These are phyloP conservation scores for Carpinus viminea DNA, from an alignment of 306 rosid species.

Conservation along the genomic window DNA sequence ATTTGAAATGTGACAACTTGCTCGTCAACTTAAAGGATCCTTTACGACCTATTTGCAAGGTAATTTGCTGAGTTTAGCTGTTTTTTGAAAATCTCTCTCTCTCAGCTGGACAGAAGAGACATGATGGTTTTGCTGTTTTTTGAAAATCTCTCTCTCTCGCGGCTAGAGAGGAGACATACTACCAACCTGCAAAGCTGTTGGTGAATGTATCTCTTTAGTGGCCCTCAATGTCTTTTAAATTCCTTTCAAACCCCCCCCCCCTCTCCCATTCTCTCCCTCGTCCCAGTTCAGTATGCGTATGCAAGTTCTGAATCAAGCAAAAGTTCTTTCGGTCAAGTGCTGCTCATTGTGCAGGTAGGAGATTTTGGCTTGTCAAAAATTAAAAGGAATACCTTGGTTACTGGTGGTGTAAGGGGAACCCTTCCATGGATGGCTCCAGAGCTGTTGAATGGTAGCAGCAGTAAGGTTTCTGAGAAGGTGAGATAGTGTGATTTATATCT, in stretches of 20 bases:
- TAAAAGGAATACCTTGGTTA: slow-evolving; percentile 78
- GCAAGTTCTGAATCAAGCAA: slow-evolving; percentile 2
- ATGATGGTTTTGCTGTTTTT: not conserved
- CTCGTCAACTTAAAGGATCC: slow-evolving; percentile 87
- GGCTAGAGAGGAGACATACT: not conserved
- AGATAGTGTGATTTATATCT: not conserved
- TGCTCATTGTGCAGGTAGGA: slow-evolving; percentile 59
- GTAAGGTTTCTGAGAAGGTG: slow-evolving; percentile 93
- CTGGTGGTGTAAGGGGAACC: slow-evolving; percentile 90
- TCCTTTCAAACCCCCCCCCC: not conserved
- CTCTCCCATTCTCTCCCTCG: too few relatives aligned
- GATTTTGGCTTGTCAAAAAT: slow-evolving; percentile 95
- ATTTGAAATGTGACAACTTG: slow-evolving; percentile 90
- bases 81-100: not conserved
- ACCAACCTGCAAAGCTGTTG: slow-evolving; percentile 1
- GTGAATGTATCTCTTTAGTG: not conserved
- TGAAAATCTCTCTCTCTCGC: not conserved
- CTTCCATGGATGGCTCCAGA: slow-evolving; percentile 98
- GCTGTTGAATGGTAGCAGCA: slow-evolving; percentile 83
- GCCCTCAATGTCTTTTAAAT: not conserved
- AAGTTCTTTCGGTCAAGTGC: not conserved
- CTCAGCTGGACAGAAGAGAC: too few relatives aligned
- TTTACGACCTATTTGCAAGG: slow-evolving; percentile 90
- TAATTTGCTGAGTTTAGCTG: slow-evolving; percentile 12
- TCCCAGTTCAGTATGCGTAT: too few relatives aligned